phyloP scores from a whole-genome alignment of 2,329 filamentous ascomycete species.

The Epichloe gansuensis region DNA sequence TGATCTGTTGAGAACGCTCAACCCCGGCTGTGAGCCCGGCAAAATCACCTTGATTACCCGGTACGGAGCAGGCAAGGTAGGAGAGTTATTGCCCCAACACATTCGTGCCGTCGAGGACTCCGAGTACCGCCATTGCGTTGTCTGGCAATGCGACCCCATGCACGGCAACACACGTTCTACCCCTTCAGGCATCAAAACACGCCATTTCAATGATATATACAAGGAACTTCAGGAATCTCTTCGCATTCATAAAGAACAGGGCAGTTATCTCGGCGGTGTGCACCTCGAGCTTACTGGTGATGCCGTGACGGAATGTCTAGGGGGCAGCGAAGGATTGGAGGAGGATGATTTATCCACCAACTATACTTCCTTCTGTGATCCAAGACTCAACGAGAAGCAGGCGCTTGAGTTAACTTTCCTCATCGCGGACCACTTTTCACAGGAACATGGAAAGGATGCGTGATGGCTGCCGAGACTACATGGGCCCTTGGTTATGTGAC shows the following conservation, averaged over 20 bases:
- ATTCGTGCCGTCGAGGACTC: conserved; percentile 80
- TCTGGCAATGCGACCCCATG: conserved; percentile 99
- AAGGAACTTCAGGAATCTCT: conserved; percentile 74
- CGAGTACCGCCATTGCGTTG: conserved; percentile 52
- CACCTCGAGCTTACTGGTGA: conserved; percentile 94
- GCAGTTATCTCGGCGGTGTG: conserved; percentile 82
- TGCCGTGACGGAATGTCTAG: conserved; percentile 89
- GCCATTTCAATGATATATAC: conserved; percentile 82
- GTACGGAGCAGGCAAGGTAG: conserved; percentile 72
- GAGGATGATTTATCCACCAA: conserved; percentile 83
- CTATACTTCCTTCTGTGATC: conserved; percentile 95
- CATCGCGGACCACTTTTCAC: conserved; percentile 66
- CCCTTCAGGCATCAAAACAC: conserved; percentile 72
- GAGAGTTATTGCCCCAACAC: conserved; percentile 63
- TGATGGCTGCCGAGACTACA: not conserved
- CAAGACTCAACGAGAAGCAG: conserved; percentile 92
- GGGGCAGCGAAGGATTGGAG: conserved; percentile 72
- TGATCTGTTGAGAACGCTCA: conserved; percentile 68
- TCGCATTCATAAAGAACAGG: conserved; percentile 68
- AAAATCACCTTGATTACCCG: conserved; percentile 95
- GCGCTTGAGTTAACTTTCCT: conserved; percentile 89
- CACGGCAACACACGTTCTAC: conserved; percentile 70
- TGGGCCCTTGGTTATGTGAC: no score
- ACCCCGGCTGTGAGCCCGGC: conserved; percentile 68
- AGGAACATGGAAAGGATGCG: conserved; percentile 16